Percentiles rank a stretch among this genome's conserved stretches.
Evolutionary conservation across 2,329 filamentous ascomycete species (phyloP).

Genomic region (Trichoderma hamatum): DNA sequence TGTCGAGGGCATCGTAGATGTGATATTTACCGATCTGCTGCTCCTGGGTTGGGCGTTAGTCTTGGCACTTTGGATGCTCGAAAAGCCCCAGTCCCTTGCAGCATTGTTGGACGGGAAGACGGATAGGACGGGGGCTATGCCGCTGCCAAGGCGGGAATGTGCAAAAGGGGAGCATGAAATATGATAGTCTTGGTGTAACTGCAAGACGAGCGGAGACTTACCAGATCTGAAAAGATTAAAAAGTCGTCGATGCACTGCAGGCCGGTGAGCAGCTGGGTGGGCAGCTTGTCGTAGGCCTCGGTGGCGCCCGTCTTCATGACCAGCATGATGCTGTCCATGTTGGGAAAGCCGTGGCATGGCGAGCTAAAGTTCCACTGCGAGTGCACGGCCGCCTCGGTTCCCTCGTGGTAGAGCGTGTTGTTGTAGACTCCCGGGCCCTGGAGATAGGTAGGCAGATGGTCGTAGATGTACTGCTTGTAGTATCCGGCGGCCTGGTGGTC

Average conservation of each 20-base stretch:
- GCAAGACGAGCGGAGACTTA: slow-evolving; percentile 26
- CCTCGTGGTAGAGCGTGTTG: slow-evolving; percentile 45
- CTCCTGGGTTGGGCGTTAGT: slow-evolving; percentile 40
- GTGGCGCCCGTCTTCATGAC: slow-evolving; percentile 64
- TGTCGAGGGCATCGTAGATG: slow-evolving; percentile 47
- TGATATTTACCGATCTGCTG: slow-evolving; percentile 53
- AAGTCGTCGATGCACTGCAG: slow-evolving; percentile 58
- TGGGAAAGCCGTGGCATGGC: slow-evolving; percentile 47
- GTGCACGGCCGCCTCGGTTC: slow-evolving; percentile 40
- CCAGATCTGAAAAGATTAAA: slow-evolving; percentile 60
- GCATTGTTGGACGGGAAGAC: background rate
- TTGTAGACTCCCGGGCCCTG: slow-evolving; percentile 39
- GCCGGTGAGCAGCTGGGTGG: slow-evolving; percentile 58
- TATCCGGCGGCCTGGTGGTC: slow-evolving; percentile 33
- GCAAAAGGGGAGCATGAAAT: background rate
- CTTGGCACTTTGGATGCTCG: background rate
- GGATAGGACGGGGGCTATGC: background rate
- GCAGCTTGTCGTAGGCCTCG: slow-evolving; percentile 57
- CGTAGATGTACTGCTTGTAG: slow-evolving; percentile 37
- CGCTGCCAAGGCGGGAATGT: slow-evolving; percentile 13
- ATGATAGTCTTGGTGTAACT: background rate
- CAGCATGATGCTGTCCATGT: slow-evolving; percentile 50
- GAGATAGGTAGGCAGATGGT: slow-evolving; percentile 39
- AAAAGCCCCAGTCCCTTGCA: background rate
- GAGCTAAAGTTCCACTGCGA: slow-evolving; percentile 43